Base-by-base conservation (phyloP, 768 basidiomycete species). In the Pisolithus sp. region DNA sequence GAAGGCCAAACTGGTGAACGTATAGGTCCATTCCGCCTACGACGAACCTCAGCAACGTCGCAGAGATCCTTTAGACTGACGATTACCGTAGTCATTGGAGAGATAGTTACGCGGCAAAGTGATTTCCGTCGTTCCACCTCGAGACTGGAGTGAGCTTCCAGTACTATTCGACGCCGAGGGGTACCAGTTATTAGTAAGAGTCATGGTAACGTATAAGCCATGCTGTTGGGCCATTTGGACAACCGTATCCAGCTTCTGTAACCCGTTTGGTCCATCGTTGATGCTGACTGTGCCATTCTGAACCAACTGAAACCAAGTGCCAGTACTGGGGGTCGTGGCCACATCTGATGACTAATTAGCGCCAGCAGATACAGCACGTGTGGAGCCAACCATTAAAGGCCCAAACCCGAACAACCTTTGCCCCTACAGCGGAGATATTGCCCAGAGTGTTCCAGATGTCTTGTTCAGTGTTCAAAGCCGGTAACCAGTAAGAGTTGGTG, bases 401-500 rank as follows among this genome's bases (percentile, higher is more conserved):
- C 86, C 86, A 88, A 4, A 79, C 71, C 39, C 85, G 74, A 26
- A 86, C 77, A 20, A 82, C 82, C 37, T 70, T 79, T 56, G 83
- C 73, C 7, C 80, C 81, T 12, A 71, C 63, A 2, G 74, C 72
- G 12, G 78, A 75, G 50, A 88, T 83, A 54, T 78, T 80, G 2
- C 71, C 73, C 34, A 88, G 63, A 3, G 83, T 81, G 45, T 70
- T 59, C 61, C 76, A 71, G 42, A 88, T 80, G 58, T 88, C 85
- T 41, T 70, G 62, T 44, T 76, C 63, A 24, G 71, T 62, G 59
- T 83, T 82, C 31, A 87, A 61, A 39, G 71, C 65, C 28, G 76
- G 66, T 31, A 88, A 59, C 86, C 85, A 88, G 66, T 86, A 86
- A 2, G 77, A 81, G 53, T 82, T 82, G 1, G 85, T 84, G 15